Evolutionary conservation across 495 filamentous ascomycete genomes (phyloP).

Genomic region (Trichoderma gamsii): DNA sequence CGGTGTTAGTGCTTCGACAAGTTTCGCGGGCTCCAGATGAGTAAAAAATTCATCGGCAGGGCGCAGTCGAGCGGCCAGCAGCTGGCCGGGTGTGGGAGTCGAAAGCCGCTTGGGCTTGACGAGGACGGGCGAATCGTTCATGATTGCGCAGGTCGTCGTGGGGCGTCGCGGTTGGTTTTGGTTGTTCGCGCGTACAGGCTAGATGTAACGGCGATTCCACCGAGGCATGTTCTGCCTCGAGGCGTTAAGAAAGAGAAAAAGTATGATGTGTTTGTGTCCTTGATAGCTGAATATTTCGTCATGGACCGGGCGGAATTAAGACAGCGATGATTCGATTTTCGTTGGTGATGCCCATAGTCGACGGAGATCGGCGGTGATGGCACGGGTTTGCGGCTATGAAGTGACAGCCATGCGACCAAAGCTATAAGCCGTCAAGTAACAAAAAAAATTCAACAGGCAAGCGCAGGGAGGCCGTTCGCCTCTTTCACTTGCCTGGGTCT

Average conservation of each 20-base stretch:
- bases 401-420: constrained; percentile 10
- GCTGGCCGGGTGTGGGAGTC: constrained; percentile 23
- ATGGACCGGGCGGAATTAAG: constrained; percentile 12
- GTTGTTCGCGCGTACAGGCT: constrained; percentile 1
- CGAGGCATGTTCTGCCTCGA: constrained; percentile 2
- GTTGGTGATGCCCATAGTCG: constrained; percentile 17
- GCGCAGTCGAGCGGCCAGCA: constrained; percentile 31
- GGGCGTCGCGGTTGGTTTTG: not conserved
- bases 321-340: constrained; percentile 7
- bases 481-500: constrained; percentile 11
- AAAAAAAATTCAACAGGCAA: not conserved
- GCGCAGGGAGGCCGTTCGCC: constrained; percentile 3
- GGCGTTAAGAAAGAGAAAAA: not conserved
- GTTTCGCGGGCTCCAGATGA: constrained; percentile 36
- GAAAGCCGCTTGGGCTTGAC: constrained; percentile 22
- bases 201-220: constrained; percentile 2
- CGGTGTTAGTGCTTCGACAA: constrained; percentile 38
- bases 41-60: constrained; percentile 39
- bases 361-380: constrained; percentile 12
- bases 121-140: constrained; percentile 25
- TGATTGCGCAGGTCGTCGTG: constrained; percentile 11
- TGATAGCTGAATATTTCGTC: not conserved
- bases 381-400: not conserved
- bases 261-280: not conserved
- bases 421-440: constrained; percentile 5